Evolutionary conservation across 2,329 filamentous ascomycete genomes (phyloP).

Genomic region (Xylaria polymorpha): DNA sequence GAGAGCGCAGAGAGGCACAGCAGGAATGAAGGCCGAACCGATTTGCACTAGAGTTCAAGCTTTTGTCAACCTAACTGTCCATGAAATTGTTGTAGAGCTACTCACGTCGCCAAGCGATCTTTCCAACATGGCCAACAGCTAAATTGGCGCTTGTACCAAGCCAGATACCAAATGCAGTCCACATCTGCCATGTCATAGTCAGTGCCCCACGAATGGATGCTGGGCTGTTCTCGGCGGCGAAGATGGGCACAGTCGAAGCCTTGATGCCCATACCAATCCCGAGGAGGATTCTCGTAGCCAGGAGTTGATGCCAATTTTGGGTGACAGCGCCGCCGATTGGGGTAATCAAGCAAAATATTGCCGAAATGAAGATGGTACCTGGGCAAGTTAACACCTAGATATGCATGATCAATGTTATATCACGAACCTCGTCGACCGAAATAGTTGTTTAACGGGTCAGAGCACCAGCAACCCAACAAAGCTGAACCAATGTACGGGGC

Average conservation of each 20-base stretch:
- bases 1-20: slow-evolving; percentile 66
- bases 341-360: slow-evolving; percentile 75
- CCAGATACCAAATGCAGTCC: slow-evolving; percentile 70
- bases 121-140: slow-evolving; percentile 60
- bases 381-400: slow-evolving; percentile 53
- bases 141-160: slow-evolving; percentile 71
- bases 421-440: slow-evolving; percentile 65
- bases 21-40: slow-evolving; percentile 68
- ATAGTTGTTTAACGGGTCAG: slow-evolving; percentile 69
- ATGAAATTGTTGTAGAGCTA: slow-evolving; percentile 8
- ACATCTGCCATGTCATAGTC: slow-evolving; percentile 86
- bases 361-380: slow-evolving; percentile 78
- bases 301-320: slow-evolving; percentile 68
- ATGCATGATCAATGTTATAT: background rate
- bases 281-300: slow-evolving; percentile 72
- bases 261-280: slow-evolving; percentile 84
- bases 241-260: slow-evolving; percentile 76
- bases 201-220: slow-evolving; percentile 77
- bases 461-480: slow-evolving; percentile 66
- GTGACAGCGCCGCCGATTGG: slow-evolving; percentile 39
- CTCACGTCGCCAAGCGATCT: slow-evolving; percentile 40
- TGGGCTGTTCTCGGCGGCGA: slow-evolving; percentile 78
- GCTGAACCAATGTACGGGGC: slow-evolving; percentile 59
- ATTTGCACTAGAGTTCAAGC: slow-evolving; percentile 35
- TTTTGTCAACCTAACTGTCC: slow-evolving; percentile 8